Evolutionary conservation across 2,329 filamentous ascomycete species (phyloP), one percentile per base, ranked within the genome.

Genomic region (Aspergillus ibericus): DNA sequence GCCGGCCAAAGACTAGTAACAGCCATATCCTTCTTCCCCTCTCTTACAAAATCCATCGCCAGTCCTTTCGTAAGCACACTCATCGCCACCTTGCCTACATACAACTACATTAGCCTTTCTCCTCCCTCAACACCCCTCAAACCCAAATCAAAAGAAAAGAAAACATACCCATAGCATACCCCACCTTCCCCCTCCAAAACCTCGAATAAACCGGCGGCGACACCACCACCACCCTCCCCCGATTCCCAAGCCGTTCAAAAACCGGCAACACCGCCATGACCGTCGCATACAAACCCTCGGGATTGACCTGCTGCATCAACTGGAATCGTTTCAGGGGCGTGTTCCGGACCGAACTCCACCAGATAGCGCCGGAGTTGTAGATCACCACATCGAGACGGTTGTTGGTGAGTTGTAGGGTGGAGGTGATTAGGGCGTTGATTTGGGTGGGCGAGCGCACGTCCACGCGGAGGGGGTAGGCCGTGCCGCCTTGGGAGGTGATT

Each of bases 331-430:
- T 89, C 63, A 89, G 78, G 0, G 89, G 88, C 0, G 90, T 93
- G 48, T 87, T 83, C 53, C 87, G 83, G 0, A 96, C 85, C 1
- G 88, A 83, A 0, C 88, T 84, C 90, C 91, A 93, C 88, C 88
- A 95, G 64, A 96, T 92, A 2, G 91, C 91, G 40, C 91, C 91
- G 0, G 88, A 87, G 72, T 95, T 96, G 79, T 96, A 96, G 50
- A 95, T 74, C 2, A 96, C 76, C 0, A 89, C 88, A 70, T 95
- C 90, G 3, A 96, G 78, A 20, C 83, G 83, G 44, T 82, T 81
- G 67, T 82, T 81, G 66, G 89, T 88, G 4, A 73, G 78, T 67
- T 85, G 63, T 5, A 89, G 75, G 0, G 87, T 87, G 56, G 81
- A 72, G 20, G 82, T 71, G 2, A 93, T 77, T 40, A 93, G 80